Evolutionary conservation across 2,329 filamentous ascomycete species (phyloP), one percentile per base, ranked within the genome.

Genomic region (Fusarium coffeatum): DNA sequence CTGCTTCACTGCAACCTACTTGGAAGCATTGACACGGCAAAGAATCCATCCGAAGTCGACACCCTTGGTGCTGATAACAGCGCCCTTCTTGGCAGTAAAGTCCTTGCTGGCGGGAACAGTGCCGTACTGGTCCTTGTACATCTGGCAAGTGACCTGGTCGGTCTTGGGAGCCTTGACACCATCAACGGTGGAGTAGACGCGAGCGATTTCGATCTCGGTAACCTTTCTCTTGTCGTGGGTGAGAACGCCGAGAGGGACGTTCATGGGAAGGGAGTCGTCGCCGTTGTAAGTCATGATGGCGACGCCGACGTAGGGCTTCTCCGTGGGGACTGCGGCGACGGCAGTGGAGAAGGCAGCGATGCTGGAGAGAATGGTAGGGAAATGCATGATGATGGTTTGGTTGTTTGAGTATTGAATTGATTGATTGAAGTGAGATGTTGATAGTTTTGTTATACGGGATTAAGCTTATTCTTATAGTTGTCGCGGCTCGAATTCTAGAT

Each of bases 21-120:
- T 49, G 20, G 4, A 8, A 5, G 55, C 43, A 11, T 65, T 65
- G 4, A 66, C 63, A 32, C 67, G 67, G 58, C 69, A 72, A 20
- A 72, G 59, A 28, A 72, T 16, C 58, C 65, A 72, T 1, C 69
- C 69, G 50, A 72, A 53, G 9, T 59, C 28, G 12, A 72, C 66
- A 2, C 65, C 40, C 27, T 71, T 71, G 12, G 63, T 71, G 53
- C 61, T 66, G 10, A 71, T 28, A 20, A 55, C 20, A 9, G 55
- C 58, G 16, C 45, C 46, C 7, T 46, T 48, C 6, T 58, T 55
- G 13, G 40, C n/a, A 9, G 53, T 60, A 13, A 71, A 65, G 8
- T 48, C 49, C 7, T 47, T 47, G 42, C 68, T 72, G 9, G 46
- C 56, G 12, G 61, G 55, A 10, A 50, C 42, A 40, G 46, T 48